Evolutionary conservation across 805 yeast species (phyloP), one percentile per base, ranked within the genome.

Genomic region (Grigorovia jiainica): DNA sequence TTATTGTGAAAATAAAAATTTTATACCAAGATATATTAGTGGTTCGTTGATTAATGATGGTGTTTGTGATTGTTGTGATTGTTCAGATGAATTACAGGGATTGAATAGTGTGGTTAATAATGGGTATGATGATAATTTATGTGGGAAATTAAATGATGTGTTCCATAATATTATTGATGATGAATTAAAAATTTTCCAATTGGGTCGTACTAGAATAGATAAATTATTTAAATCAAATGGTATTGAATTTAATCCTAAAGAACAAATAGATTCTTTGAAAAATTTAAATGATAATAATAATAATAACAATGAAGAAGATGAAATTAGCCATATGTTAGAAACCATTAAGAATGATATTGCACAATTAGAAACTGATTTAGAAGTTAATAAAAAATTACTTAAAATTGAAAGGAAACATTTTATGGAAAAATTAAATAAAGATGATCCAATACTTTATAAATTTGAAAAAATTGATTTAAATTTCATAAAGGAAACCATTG

Each of bases 61-160:
- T 0, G 78, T 81, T 2, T 92, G 98, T 65, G 98, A 92, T 58
- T 92, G 98, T 61, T 92, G 98, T 63, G 98, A 92, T 63, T 97
- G 98, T 7, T 73, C 87, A 1, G 98, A 92, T 62, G 98, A 92
- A 20, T 36, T 17, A 4, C 13, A 35, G 9, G 21, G 18, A 7
- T n/a, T 25, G n/a, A n/a, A n/a, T n/a, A n/a, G n/a, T n/a, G n/a
- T n/a, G n/a, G n/a, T n/a, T n/a, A n/a, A n/a, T n/a, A n/a, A n/a
- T n/a, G n/a, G n/a, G n/a, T n/a, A n/a, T 16, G 38, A 27, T 15
- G 31, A 16, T 6, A 40, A 24, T 20, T 9, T 36, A 24, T 65
- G 70, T 47, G 44, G 34, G 3, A 55, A 54, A 29, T 48, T 68
- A 35, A 49, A 57, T 29, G 43, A 50, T 7, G 45, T 49, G 25